Percentiles rank a stretch among this genome's conserved stretches.
Evolutionary conservation across 345 rosid species (phyloP).

Genomic region (Camelina sativa): DNA sequence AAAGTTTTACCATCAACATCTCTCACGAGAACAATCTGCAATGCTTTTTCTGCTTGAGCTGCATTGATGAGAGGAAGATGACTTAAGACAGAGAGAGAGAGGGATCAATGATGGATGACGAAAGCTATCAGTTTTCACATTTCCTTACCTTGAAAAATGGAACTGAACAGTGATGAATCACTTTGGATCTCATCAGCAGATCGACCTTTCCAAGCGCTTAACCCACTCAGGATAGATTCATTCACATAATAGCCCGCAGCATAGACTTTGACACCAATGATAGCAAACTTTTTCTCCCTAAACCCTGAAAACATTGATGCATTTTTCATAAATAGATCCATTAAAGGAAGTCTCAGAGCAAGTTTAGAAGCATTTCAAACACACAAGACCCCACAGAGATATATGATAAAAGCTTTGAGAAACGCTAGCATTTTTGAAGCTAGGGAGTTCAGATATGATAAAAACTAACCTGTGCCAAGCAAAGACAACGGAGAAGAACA

Average conservation of each 20-base stretch:
- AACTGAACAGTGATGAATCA: constrained; percentile 56
- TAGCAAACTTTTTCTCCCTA: constrained; percentile 86
- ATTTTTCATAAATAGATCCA: background rate
- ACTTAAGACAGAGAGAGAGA: background rate
- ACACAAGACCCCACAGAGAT: background rate
- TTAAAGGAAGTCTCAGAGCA: background rate
- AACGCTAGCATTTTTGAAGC: background rate
- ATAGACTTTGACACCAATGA: constrained; percentile 84
- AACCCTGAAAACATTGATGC: constrained; percentile 55
- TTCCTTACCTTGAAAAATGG: constrained; percentile 62
- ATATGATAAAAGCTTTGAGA: background rate
- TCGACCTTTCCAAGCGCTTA: constrained; percentile 64
- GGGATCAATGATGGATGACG: background rate
- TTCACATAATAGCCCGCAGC: constrained; percentile 76
- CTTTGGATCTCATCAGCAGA: constrained; percentile 56
- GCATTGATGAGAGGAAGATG: constrained; percentile 16
- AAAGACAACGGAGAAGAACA: constrained; percentile 61
- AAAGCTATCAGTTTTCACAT: background rate
- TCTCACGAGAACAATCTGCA: constrained; percentile 87
- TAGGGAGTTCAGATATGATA: background rate
- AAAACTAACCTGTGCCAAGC: constrained; percentile 78
- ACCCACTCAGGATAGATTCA: constrained; percentile 51
- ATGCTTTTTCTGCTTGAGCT: constrained; percentile 72
- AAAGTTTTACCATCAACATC: constrained; percentile 95
- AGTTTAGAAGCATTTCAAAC: background rate